phyloP scores from a whole-genome alignment of 768 basidiomycete genomes.

The Leccinum subgranulosum region DNA sequence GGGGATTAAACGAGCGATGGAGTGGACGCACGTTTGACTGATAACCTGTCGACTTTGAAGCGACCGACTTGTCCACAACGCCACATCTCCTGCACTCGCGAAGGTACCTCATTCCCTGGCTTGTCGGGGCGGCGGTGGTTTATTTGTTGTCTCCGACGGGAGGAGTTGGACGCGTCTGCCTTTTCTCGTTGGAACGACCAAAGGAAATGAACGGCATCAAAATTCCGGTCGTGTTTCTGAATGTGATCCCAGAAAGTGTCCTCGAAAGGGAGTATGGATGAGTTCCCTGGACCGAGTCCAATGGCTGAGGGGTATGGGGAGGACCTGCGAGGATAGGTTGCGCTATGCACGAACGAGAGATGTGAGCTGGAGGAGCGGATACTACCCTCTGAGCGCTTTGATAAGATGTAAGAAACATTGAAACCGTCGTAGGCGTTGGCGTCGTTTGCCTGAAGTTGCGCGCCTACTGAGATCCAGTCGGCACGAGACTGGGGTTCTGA shows the following conservation, averaged over 20 bases:
- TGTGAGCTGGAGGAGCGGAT: constrained; percentile 30
- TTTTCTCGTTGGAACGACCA: constrained; percentile 64
- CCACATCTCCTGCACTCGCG: constrained; percentile 59
- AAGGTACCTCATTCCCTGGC: constrained; percentile 15
- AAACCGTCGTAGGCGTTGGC: constrained; percentile 34
- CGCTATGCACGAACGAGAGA: constrained; percentile 16
- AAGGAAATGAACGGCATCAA: constrained; percentile 40
- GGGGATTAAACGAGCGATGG: constrained; percentile 18
- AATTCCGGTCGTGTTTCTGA: constrained; percentile 39
- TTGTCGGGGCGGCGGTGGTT: constrained; percentile 16
- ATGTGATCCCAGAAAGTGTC: constrained; percentile 41
- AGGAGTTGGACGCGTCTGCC: constrained; percentile 32
- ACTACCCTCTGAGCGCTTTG: constrained; percentile 31
- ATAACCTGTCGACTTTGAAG: constrained; percentile 55
- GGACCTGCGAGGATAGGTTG: constrained; percentile 9
- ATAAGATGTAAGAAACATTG: constrained; percentile 44
- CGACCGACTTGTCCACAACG: constrained; percentile 57
- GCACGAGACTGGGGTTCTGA: constrained; percentile 40
- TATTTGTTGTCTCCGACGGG: constrained; percentile 23
- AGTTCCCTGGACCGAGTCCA: constrained; percentile 29
- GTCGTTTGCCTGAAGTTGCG: constrained; percentile 30
- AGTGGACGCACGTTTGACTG: constrained; percentile 33
- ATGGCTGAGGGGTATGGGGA: constrained; percentile 26
- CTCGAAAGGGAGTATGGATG: constrained; percentile 33
- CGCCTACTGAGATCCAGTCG: constrained; percentile 56